Percentiles rank a stretch among this genome's conserved stretches.
These are phyloP conservation scores for Salinomyces thailandicus DNA, from an alignment of 2,329 filamentous ascomycete genomes.

Conservation along the genomic window DNA sequence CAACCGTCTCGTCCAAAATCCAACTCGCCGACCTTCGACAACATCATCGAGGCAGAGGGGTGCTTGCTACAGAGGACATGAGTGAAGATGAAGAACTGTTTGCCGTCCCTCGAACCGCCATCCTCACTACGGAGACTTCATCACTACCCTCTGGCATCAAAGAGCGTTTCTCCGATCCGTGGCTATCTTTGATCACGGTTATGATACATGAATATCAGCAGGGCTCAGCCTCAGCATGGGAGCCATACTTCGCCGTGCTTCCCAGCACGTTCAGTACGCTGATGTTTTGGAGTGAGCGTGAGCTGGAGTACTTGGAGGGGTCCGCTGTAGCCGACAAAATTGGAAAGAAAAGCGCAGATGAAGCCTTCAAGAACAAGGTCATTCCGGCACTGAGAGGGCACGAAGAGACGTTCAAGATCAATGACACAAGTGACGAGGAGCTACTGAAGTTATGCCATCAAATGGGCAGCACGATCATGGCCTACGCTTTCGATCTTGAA, in stretches of 20 bases:
- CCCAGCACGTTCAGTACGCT: slow-evolving; percentile 66
- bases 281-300: slow-evolving; percentile 74
- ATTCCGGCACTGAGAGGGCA: slow-evolving; percentile 41
- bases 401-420: slow-evolving; percentile 29
- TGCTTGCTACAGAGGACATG: slow-evolving; percentile 62
- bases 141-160: slow-evolving; percentile 39
- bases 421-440: slow-evolving; percentile 33
- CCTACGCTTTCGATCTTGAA: slow-evolving; percentile 79
- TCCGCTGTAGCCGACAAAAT: slow-evolving; percentile 69
- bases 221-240: slow-evolving; percentile 57
- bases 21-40: slow-evolving; percentile 47
- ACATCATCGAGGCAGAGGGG: slow-evolving; percentile 49
- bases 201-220: slow-evolving; percentile 66
- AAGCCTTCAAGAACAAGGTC: slow-evolving; percentile 52
- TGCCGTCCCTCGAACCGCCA: slow-evolving; percentile 59
- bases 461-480: slow-evolving; percentile 85
- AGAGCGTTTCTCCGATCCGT: slow-evolving; percentile 32
- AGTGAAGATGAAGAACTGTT: slow-evolving; percentile 67
- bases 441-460: slow-evolving; percentile 55
- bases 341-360: slow-evolving; percentile 60
- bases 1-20: slow-evolving; percentile 49
- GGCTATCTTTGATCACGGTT: slow-evolving; percentile 57
- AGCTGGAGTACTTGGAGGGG: slow-evolving; percentile 63
- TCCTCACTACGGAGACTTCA: slow-evolving; percentile 66
- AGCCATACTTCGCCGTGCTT: slow-evolving; percentile 65